Evolutionary conservation across 176 grass and related monocot species (phyloP).

Genomic region (Oryza glumipatula): DNA sequence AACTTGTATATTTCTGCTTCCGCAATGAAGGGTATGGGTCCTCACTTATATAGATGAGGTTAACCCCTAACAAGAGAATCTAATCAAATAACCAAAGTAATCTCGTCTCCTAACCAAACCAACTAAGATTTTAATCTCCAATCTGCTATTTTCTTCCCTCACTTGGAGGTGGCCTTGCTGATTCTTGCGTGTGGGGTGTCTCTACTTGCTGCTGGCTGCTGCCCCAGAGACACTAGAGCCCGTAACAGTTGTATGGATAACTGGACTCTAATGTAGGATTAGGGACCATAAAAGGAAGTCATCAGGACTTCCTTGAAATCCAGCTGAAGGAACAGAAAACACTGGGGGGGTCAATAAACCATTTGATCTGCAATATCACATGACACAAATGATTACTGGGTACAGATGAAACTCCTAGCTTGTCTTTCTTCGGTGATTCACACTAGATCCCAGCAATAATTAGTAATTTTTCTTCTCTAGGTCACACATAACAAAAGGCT

Average conservation of each 20-base stretch:
- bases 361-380: slow-evolving; percentile 36
- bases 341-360: slow-evolving; percentile 19
- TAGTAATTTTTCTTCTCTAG: slow-evolving; percentile 54
- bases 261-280: slow-evolving; percentile 1
- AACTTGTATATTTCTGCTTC: not conserved
- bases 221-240: not conserved
- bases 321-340: slow-evolving; percentile 29
- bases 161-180: not conserved
- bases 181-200: not conserved
- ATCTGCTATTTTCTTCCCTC: not conserved
- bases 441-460: slow-evolving; percentile 60
- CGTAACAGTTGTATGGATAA: not conserved
- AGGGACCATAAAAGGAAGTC: slow-evolving; percentile 13
- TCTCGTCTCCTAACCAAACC: not conserved
- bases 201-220: not conserved
- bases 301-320: not conserved
- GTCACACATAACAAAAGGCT: slow-evolving; percentile 48
- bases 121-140: not conserved
- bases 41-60: not conserved
- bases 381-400: slow-evolving; percentile 56
- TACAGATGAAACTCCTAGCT: slow-evolving; percentile 60
- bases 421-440: slow-evolving; percentile 56
- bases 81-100: not conserved
- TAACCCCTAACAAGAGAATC: not conserved
- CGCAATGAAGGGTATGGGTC: not conserved